Base-by-base conservation (phyloP, 495 filamentous ascomycete species). In the Penicillium nucicola region DNA sequence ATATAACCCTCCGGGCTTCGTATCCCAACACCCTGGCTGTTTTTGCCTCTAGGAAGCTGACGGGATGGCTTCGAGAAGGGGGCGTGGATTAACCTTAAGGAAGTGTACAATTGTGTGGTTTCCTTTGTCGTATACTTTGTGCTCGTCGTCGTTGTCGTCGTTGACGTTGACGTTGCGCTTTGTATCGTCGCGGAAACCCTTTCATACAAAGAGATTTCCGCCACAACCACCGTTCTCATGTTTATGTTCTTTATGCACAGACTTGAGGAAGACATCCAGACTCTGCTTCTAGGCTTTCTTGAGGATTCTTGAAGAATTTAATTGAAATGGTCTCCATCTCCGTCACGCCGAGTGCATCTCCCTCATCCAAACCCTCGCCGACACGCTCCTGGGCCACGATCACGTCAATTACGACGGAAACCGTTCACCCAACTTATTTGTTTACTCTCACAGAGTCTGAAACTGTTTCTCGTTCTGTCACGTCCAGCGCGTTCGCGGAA, bases 351-450 rank as follows among this genome's bases (percentile, higher is more conserved):
- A 48, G 28, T 41, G 37, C 35, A 9, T 28, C 25, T 2, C 25
- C 25, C 6, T 8, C 7, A 28, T 28, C 0, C 25, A 28, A 28
- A 4, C 25, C 25, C 25, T 9, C 25, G 2, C 5, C 2, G 10
- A 9, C 25, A 17, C 36, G 14, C 3, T 19, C 14, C 0, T 15
- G 22, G 18, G 18, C 40, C 35, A 48, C 46, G 8, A 4, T 48
- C 12, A 48, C 46, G 2, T 39, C 46, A 33, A 41, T 48, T 20
- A 17, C 39, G 12, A 48, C 46, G 17, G 28, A 41, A 19, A 48
- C 46, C 4, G 6, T 48, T 6, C n/a, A 41, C 22, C 46, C 46
- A 8, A 48, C 46, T 14, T 48, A n/a, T 35, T 5, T 48, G 15
- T 48, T 22, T 15, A 48, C 46, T 0, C 32, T 48, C 30, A 20